phyloP scores from a whole-genome alignment of 2,329 filamentous ascomycete species.

The Xylaria sp. region DNA sequence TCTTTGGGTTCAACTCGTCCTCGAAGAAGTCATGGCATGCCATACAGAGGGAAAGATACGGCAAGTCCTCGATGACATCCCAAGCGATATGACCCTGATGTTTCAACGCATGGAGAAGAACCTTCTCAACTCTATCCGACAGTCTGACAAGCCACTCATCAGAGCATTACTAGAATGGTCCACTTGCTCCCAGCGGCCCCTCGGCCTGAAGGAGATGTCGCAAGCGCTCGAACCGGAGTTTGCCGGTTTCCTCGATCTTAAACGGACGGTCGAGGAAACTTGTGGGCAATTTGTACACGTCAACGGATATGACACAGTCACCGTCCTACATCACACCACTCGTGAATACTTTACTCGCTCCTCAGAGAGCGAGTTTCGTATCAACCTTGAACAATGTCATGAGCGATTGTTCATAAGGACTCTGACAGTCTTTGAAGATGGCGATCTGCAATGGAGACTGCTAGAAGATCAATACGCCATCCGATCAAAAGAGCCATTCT shows the following conservation, averaged over 20 bases:
- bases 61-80: conserved; percentile 44
- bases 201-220: conserved; percentile 30
- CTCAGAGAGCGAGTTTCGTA: conserved; percentile 14
- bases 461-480: conserved; percentile 1
- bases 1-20: conserved; percentile 49
- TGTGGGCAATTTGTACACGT: conserved; percentile 39
- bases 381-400: conserved; percentile 14
- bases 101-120: conserved; percentile 34
- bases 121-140: conserved; percentile 11
- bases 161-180: conserved; percentile 33
- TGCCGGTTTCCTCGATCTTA: conserved; percentile 30
- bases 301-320: conserved; percentile 21
- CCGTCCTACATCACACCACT: conserved; percentile 36
- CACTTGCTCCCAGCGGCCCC: conserved; percentile 26
- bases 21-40: conserved; percentile 47
- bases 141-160: conserved; percentile 25
- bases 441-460: conserved; percentile 8
- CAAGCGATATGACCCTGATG: conserved; percentile 47
- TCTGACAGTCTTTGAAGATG: conserved; percentile 9
- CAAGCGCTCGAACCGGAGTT: conserved; percentile 31
- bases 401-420: conserved; percentile 6
- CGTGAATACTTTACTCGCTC: conserved; percentile 34
- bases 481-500: conserved; percentile 18
- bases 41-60: conserved; percentile 44
- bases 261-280: conserved; percentile 24